Percentiles rank a stretch among this genome's conserved stretches.
Evolutionary conservation across 108 stramenopile species (phyloP).

Genomic region (Skeletonema tropicum): DNA sequence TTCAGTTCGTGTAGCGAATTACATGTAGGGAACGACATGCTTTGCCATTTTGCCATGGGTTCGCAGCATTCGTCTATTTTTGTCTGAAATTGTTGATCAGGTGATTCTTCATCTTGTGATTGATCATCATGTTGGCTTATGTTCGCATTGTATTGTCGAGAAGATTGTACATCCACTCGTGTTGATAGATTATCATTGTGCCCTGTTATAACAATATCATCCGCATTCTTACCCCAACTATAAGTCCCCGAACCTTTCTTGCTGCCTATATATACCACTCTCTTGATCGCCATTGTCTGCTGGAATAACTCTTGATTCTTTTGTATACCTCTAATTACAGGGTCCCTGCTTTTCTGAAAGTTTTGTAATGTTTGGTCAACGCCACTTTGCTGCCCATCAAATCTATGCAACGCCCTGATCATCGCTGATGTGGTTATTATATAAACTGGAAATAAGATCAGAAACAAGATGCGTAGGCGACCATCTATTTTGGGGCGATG

Average conservation of each 20-base stretch:
- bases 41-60: constrained; percentile 70
- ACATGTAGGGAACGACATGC: constrained; percentile 57
- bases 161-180: too few relatives aligned
- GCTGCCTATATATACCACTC: neutral
- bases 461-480: neutral
- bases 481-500: neutral
- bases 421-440: neutral
- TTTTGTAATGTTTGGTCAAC: neutral
- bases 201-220: neutral
- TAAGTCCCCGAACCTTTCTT: neutral
- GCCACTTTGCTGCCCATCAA: neutral
- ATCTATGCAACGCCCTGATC: neutral
- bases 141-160: too few relatives aligned
- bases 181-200: neutral
- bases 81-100: neutral
- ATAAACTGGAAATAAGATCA: neutral
- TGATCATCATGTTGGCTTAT: neutral
- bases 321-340: neutral
- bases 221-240: too few relatives aligned
- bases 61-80: constrained; percentile 44
- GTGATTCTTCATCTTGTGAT: neutral
- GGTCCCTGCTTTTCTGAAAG: neutral
- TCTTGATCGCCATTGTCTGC: neutral
- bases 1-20: constrained; percentile 63
- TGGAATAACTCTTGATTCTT: neutral